Percentiles rank a stretch among this genome's conserved stretches.
Evolutionary conservation across 306 rosid species (phyloP).

Genomic region (Rosa multiflora): DNA sequence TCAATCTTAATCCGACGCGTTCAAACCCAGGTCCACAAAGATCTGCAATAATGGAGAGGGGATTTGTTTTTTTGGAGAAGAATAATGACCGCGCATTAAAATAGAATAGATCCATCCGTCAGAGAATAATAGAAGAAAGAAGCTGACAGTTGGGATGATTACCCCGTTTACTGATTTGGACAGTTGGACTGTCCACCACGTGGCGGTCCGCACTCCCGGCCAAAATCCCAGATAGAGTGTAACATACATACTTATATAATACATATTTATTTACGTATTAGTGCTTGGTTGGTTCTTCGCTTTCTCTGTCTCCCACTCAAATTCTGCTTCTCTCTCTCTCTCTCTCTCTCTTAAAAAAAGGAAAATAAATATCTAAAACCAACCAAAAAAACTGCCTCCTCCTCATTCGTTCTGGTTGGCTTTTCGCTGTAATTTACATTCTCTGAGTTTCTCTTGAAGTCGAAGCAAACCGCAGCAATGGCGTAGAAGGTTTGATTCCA

Average conservation of each 20-base stretch:
- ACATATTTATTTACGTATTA: not conserved
- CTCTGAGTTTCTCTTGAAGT: conserved; percentile 12
- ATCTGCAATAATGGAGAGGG: not conserved
- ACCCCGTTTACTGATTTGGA: not conserved
- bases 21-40: not conserved
- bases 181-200: conserved; percentile 5
- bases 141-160: not conserved
- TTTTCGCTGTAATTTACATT: not conserved
- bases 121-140: not conserved
- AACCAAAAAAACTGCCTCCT: not conserved
- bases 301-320: not conserved
- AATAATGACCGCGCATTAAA: not conserved
- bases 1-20: not conserved
- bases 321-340: not conserved
- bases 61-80: too few relatives aligned
- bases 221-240: not conserved
- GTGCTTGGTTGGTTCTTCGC: not conserved
- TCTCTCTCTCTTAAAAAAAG: too few relatives aligned
- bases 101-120: not conserved
- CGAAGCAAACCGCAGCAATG: conserved; percentile 41
- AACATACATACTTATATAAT: not conserved
- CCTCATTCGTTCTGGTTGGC: conserved; percentile 10
- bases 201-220: not conserved
- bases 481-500: conserved; percentile 37
- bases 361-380: not conserved